These are phyloP conservation scores for Coprinopsis sp. DNA, from an alignment of 768 basidiomycete species.

Conservation along the genomic window DNA sequence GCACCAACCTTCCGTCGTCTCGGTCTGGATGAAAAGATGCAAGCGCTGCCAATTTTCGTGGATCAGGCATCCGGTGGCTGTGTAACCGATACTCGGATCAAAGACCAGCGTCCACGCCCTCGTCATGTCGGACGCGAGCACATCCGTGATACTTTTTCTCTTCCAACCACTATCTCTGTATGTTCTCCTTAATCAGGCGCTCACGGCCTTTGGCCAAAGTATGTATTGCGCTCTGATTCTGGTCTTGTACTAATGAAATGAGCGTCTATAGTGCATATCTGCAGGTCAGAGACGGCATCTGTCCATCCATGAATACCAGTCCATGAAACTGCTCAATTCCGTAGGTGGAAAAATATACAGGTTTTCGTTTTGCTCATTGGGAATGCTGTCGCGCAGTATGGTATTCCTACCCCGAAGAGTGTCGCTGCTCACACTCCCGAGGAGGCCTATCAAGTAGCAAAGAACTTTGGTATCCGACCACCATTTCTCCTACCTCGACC, in stretches of 20 bases:
- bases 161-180: slow-evolving; percentile 31
- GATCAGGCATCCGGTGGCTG: slow-evolving; percentile 9
- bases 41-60: not conserved
- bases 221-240: slow-evolving; percentile 19
- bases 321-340: slow-evolving; percentile 89
- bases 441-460: slow-evolving; percentile 86
- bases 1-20: slow-evolving; percentile 68
- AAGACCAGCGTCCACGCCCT: not conserved
- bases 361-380: not conserved
- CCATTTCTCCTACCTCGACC: slow-evolving; percentile 3
- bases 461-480: slow-evolving; percentile 68
- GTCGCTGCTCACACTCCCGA: slow-evolving; percentile 80
- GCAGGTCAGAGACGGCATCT: slow-evolving; percentile 86
- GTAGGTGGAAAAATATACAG: slow-evolving; percentile 38
- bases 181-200: slow-evolving; percentile 68
- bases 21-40: slow-evolving; percentile 47
- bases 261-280: slow-evolving; percentile 49
- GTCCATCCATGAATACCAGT: slow-evolving; percentile 98
- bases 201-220: slow-evolving; percentile 63
- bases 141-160: slow-evolving; percentile 10
- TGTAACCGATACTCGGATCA: slow-evolving; percentile 8
- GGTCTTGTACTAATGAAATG: slow-evolving; percentile 5
- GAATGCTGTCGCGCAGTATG: slow-evolving; percentile 58
- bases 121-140: slow-evolving; percentile 7
- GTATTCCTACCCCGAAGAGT: slow-evolving; percentile 91